A percentile compares a stretch with the other conserved stretches of the same genome.
These are phyloP conservation scores for Nakazawaea ishiwadae DNA, from an alignment of 805 yeast genomes.

Conservation along the genomic window DNA sequence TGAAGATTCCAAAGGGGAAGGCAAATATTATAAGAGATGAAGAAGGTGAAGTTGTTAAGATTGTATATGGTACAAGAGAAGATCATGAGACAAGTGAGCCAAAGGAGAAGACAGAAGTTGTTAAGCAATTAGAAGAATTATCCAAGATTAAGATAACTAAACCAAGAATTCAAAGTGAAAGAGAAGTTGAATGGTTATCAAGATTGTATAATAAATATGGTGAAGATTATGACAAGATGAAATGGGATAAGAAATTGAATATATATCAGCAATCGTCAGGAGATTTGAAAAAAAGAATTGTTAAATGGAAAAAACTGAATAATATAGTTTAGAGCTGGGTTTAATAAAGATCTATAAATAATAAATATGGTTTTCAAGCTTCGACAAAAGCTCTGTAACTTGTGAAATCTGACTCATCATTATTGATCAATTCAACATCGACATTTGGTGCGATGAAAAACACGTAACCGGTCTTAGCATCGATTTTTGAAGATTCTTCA, in stretches of 20 bases:
- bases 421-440: slow-evolving; percentile 54
- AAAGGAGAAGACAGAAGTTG: slow-evolving; percentile 44
- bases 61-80: slow-evolving; percentile 68
- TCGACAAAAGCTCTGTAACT: slow-evolving; percentile 91
- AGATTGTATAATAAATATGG: slow-evolving; percentile 72
- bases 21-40: slow-evolving; percentile 72
- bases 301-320: slow-evolving; percentile 55
- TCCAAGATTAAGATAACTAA: slow-evolving; percentile 38
- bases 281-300: slow-evolving; percentile 67
- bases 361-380: slow-evolving; percentile 29
- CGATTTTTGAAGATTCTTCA: slow-evolving; percentile 34
- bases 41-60: slow-evolving; percentile 58
- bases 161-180: slow-evolving; percentile 55
- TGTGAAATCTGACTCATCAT: slow-evolving; percentile 50
- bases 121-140: slow-evolving; percentile 63
- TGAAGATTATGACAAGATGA: slow-evolving; percentile 85
- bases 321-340: not conserved
- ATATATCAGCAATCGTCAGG: slow-evolving; percentile 82
- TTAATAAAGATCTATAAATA: slow-evolving; percentile 1
- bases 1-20: slow-evolving; percentile 69
- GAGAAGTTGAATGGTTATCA: slow-evolving; percentile 73
- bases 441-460: slow-evolving; percentile 80
- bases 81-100: not conserved
- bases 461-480: slow-evolving; percentile 68
- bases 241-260: slow-evolving; percentile 84